These are phyloP conservation scores for Xanthoconium stramineum DNA, from an alignment of 768 basidiomycete genomes.

Conservation along the genomic window DNA sequence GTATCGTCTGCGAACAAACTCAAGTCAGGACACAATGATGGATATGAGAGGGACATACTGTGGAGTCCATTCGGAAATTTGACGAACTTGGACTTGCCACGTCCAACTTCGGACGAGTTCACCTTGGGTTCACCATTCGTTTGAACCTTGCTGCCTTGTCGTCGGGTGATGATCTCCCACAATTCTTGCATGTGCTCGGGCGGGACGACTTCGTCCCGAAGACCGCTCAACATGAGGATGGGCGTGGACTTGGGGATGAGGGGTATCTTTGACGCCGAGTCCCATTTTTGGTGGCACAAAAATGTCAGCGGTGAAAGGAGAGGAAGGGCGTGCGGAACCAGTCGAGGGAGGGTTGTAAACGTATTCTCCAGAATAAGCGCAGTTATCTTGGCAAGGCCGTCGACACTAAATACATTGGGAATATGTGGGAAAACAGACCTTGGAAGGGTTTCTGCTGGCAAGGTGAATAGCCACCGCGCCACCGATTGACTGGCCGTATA, in stretches of 20 bases:
- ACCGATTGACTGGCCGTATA: slow-evolving; percentile 87
- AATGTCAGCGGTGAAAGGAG: slow-evolving; percentile 68
- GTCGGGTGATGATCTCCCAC: slow-evolving; percentile 57
- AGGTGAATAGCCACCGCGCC: slow-evolving; percentile 92
- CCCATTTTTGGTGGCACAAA: slow-evolving; percentile 87
- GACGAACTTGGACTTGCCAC: slow-evolving; percentile 53
- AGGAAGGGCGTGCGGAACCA: slow-evolving; percentile 82
- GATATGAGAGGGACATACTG: slow-evolving; percentile 38
- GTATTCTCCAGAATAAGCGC: slow-evolving; percentile 93
- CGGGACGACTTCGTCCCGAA: slow-evolving; percentile 51
- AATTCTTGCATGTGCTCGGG: slow-evolving; percentile 57
- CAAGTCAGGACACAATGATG: background rate
- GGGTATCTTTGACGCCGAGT: slow-evolving; percentile 64
- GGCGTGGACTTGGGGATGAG: slow-evolving; percentile 63
- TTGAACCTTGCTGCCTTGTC: slow-evolving; percentile 36
- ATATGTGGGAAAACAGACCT: slow-evolving; percentile 38
- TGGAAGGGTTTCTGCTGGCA: slow-evolving; percentile 69
- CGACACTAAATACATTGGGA: background rate
- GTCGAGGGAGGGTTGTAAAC: slow-evolving; percentile 77
- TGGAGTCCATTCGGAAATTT: slow-evolving; percentile 55
- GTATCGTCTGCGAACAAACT: slow-evolving; percentile 44
- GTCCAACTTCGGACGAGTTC: slow-evolving; percentile 42
- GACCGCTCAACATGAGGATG: slow-evolving; percentile 80
- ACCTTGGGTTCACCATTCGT: slow-evolving; percentile 27
- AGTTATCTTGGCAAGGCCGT: slow-evolving; percentile 44